Percentiles rank a stretch among this genome's conserved stretches.
Conservation (phyloP, 2,329 filamentous ascomycete genomes). For the Penicillium sp. region DNA sequence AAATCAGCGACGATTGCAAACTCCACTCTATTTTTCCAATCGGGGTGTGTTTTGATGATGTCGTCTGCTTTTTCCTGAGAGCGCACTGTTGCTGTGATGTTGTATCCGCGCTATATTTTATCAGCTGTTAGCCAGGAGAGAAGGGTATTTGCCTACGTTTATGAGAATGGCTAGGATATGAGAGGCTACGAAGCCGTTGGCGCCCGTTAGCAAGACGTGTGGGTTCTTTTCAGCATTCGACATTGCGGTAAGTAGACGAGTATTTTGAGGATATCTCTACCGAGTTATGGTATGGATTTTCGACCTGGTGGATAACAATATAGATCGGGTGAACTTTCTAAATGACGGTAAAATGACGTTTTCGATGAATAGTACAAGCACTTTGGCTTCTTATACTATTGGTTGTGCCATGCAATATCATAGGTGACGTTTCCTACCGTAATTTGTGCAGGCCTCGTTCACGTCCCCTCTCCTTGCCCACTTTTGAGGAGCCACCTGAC, state of each 20-base stretch:
- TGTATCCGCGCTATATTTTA: background rate
- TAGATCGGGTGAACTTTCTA: no score
- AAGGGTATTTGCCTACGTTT: background rate
- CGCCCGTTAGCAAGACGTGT: background rate
- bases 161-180: background rate
- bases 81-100: background rate
- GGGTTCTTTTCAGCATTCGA: background rate
- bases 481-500: no score
- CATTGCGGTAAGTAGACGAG: background rate
- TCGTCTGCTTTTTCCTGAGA: background rate
- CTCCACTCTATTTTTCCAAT: background rate
- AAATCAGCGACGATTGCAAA: background rate
- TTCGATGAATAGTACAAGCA: no score
- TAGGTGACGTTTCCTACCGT: no score
- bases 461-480: no score
- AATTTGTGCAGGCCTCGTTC: no score
- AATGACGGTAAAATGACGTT: no score
- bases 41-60: background rate
- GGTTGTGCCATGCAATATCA: no score
- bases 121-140: background rate
- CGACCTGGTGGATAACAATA: no score
- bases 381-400: no score
- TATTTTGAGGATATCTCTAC: background rate
- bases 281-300: no score
- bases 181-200: background rate